These are phyloP conservation scores for Terfezia claveryi DNA, from an alignment of 495 filamentous ascomycete species.

Conservation along the genomic window DNA sequence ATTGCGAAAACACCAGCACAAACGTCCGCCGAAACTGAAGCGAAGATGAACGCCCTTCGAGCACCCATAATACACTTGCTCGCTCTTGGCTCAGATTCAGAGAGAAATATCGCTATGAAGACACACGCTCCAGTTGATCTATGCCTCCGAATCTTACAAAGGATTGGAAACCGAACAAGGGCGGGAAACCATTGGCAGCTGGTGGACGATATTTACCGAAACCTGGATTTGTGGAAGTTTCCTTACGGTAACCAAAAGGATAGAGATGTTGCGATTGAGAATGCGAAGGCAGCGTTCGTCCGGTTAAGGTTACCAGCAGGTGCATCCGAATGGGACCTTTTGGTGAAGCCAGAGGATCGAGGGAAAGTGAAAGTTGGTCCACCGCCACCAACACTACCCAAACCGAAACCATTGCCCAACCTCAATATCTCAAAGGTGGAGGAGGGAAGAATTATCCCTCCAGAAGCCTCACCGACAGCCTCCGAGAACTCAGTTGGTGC, in stretches of 20 bases:
- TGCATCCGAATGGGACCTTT: conserved; percentile 43
- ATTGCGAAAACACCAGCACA: no score
- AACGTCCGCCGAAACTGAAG: not conserved
- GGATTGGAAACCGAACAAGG: conserved; percentile 28
- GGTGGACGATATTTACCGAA: conserved; percentile 39
- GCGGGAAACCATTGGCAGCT: conserved; percentile 24
- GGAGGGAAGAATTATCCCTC: conserved; percentile 19
- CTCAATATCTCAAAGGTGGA: conserved; percentile 24
- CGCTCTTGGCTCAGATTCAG: conserved; percentile 32
- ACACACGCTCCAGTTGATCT: conserved; percentile 32
- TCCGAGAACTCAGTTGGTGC: conserved; percentile 26
- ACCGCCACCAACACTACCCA: conserved; percentile 25
- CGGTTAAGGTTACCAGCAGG: conserved; percentile 37
- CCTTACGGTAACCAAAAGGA: conserved; percentile 36
- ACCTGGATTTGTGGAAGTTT: conserved; percentile 47
- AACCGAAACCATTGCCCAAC: conserved; percentile 26
- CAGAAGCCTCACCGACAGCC: conserved; percentile 20
- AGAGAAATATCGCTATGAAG: conserved; percentile 30
- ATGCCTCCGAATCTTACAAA: conserved; percentile 25
- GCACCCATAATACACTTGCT: conserved; percentile 36
- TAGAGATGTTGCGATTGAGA: conserved; percentile 41
- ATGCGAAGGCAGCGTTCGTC: conserved; percentile 47
- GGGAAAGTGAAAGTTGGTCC: conserved; percentile 41
- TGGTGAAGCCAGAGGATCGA: conserved; percentile 40
- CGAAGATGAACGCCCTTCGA: conserved; percentile 25